Evolutionary conservation across 148 eudicot genomes (phyloP), one percentile per base, ranked within the genome.

Genomic region (Rhododendron simsii): DNA sequence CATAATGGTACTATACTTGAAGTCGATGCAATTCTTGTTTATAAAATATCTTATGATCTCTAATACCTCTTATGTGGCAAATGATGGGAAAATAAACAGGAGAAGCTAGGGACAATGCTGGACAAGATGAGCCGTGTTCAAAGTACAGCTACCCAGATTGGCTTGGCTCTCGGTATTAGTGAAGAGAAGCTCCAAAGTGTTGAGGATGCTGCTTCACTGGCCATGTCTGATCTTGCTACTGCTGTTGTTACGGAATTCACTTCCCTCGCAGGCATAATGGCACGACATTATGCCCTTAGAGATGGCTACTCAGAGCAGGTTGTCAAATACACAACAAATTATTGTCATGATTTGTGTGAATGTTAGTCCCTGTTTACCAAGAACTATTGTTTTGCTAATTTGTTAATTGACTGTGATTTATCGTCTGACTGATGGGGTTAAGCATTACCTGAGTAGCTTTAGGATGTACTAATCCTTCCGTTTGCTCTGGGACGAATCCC

Each of bases 161-260:
- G 96, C 85, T 87, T 87, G 86, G 91, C 89, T 50, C 90, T 97
- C 82, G 94, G 92, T 59, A 53, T 93, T 81, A 86, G 87, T 84
- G 85, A 87, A 74, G 93, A 94, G 69, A 89, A 88, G 77, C 88
- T 93, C 83, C 89, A 87, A 86, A 91, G 87, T 82, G 84, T 91
- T 41, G 85, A 89, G 86, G 94, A 91, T 69, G 99, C 99, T 89
- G 98, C 98, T 85, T 92, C 98, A 41, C 92, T 97, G 87, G 98
- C 93, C 71, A 94, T 97, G 99, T 93, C 96, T 53, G 99, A 97
- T 90, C 99, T 97, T 87, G 93, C 98, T 41, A 94, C 98, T 88
- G 93, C 99, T 85, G 99, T 97, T 89, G 99, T 97, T 82, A 94
- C 93, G 5, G 99, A 97, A 84, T 95, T 97, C 86, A 97, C 99